These are phyloP conservation scores for Rhizophora apiculata DNA, from an alignment of 345 rosid genomes.

Conservation along the genomic window DNA sequence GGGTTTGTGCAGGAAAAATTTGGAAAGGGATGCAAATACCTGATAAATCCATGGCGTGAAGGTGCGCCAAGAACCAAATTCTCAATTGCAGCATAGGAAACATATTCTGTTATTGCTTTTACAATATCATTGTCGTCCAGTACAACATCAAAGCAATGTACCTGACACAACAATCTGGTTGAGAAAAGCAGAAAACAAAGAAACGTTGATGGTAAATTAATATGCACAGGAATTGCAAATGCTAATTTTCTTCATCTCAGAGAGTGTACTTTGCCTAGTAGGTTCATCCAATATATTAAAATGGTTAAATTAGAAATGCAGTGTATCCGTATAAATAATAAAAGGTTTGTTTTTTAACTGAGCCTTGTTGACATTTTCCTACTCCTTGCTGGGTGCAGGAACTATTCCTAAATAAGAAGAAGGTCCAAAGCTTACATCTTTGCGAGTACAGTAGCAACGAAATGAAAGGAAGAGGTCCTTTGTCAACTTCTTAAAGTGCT, in stretches of 20 bases:
- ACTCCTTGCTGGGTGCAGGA: background rate
- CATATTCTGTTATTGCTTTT: constrained; percentile 69
- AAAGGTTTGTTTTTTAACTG: background rate
- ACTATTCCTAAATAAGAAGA: background rate
- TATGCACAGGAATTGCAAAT: too few species aligned
- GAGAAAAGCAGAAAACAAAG: background rate
- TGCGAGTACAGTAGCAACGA: constrained; percentile 85
- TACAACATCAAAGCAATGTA: constrained; percentile 55
- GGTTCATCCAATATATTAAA: too few species aligned
- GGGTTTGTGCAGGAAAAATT: too few species aligned
- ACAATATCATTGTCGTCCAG: constrained; percentile 63
- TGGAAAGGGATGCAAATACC: constrained; percentile 27
- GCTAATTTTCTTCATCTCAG: too few species aligned
- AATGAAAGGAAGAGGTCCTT: constrained; percentile 67
- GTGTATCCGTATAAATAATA: too few species aligned
- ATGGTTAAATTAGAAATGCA: too few species aligned
- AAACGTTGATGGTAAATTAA: too few species aligned
- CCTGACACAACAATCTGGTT: constrained; percentile 29
- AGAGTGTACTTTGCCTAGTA: too few species aligned
- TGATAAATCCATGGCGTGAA: constrained; percentile 61
- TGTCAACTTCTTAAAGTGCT: constrained; percentile 44
- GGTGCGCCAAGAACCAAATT: constrained; percentile 77
- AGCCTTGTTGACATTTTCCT: background rate
- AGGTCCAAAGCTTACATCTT: constrained; percentile 47
- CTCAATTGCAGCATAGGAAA: constrained; percentile 66